These are phyloP conservation scores for Boletus semigastroideus DNA, from an alignment of 1,284 basidiomycete genomes.

Conservation along the genomic window DNA sequence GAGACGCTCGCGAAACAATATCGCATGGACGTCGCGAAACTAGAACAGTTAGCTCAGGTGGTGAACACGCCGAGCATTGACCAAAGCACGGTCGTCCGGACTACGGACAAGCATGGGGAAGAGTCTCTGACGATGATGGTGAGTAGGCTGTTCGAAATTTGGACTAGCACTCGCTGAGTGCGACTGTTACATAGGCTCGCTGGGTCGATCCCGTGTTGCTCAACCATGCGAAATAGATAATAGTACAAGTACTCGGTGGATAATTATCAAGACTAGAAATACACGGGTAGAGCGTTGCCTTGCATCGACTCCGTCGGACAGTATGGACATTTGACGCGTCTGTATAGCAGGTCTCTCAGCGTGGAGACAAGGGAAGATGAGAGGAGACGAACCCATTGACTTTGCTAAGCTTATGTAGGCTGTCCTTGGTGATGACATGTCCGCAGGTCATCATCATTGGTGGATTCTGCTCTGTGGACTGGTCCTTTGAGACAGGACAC, in stretches of 20 bases:
- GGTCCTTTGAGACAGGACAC: slow-evolving; percentile 98
- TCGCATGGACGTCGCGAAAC: slow-evolving; percentile 53
- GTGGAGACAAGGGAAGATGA: neutral
- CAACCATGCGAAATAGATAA: slow-evolving; percentile 1
- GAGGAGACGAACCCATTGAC: slow-evolving; percentile 69
- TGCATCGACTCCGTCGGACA: slow-evolving; percentile 77
- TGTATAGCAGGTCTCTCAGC: slow-evolving; percentile 29
- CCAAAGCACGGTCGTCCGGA: slow-evolving; percentile 46
- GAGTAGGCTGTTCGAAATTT: slow-evolving; percentile 19
- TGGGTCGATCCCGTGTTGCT: slow-evolving; percentile 29
- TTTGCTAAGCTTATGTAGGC: slow-evolving; percentile 83
- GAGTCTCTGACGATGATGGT: slow-evolving; percentile 62
- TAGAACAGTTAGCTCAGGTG: slow-evolving; percentile 58
- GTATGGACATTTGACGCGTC: slow-evolving; percentile 87
- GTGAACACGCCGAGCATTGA: slow-evolving; percentile 74
- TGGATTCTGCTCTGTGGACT: slow-evolving; percentile 89
- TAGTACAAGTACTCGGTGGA: slow-evolving; percentile 12
- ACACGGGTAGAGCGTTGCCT: slow-evolving; percentile 60
- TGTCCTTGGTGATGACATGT: slow-evolving; percentile 91
- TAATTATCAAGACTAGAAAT: slow-evolving; percentile 53
- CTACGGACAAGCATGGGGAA: slow-evolving; percentile 56
- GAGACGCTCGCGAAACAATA: slow-evolving; percentile 53
- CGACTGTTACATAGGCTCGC: slow-evolving; percentile 19
- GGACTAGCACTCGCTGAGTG: too few relatives aligned
- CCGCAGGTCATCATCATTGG: slow-evolving; percentile 98